These are phyloP conservation scores for Haplosporangium sp. DNA, from an alignment of 371 early-diverging fungal genomes.

Conservation along the genomic window DNA sequence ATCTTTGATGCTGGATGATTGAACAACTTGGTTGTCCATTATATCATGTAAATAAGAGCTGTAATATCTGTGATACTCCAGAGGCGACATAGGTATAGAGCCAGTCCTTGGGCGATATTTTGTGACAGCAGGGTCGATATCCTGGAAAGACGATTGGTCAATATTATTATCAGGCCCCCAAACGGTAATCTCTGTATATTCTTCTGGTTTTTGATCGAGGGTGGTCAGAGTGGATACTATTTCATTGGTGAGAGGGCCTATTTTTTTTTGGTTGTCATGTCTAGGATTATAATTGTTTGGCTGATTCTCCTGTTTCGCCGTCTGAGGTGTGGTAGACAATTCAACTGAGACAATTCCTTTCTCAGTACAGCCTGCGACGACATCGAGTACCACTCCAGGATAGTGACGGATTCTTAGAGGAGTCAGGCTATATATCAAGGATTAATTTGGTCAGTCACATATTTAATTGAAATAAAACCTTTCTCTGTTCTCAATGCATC, in stretches of 20 bases:
- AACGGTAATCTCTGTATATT: neutral
- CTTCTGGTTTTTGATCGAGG: neutral
- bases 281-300: neutral
- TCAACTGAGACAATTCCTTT: neutral
- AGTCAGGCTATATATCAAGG: neutral
- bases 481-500: neutral
- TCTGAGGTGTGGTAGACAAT: too few species aligned
- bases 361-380: neutral
- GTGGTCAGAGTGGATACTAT: too few species aligned
- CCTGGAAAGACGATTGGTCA: neutral
- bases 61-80: neutral
- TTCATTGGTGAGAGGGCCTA: too few species aligned
- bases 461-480: too few species aligned
- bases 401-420: conserved; percentile 1
- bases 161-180: neutral
- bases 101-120: too few species aligned
- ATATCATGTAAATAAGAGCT: neutral
- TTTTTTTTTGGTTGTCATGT: too few species aligned
- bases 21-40: neutral
- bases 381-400: conserved; percentile 8
- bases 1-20: conserved; percentile 2
- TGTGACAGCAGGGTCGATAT: neutral
- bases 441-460: neutral
- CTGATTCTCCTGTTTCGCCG: neutral
- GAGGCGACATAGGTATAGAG: neutral